These are phyloP conservation scores for Coemansia erecta DNA, from an alignment of 192 early-diverging fungal species.

Conservation along the genomic window DNA sequence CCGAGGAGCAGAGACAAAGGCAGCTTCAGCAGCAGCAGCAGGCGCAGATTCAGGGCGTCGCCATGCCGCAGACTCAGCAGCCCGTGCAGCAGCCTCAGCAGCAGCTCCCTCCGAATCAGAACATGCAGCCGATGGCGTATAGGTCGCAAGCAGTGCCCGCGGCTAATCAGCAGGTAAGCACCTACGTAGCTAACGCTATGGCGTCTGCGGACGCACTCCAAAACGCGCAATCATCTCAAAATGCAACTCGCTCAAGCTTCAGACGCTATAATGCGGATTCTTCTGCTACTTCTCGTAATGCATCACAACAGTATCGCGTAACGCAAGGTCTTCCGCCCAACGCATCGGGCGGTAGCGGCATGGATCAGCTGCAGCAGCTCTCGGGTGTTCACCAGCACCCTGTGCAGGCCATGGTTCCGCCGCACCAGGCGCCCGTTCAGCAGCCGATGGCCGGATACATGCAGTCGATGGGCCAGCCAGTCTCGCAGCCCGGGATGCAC, in stretches of 20 bases:
- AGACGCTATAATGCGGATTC: conserved; percentile 43
- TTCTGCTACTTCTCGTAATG: conserved; percentile 29
- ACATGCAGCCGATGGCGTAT: conserved; percentile 37
- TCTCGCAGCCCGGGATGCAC: conserved; percentile 28
- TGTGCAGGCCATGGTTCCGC: conserved; percentile 26
- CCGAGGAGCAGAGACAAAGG: conserved; percentile 44
- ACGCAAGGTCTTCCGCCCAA: conserved; percentile 45
- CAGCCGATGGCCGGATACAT: conserved; percentile 37
- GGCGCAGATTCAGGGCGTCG: conserved; percentile 10
- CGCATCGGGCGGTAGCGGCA: conserved; percentile 21
- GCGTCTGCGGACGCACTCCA: conserved; percentile 20
- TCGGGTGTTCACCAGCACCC: conserved; percentile 30
- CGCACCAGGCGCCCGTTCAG: conserved; percentile 29
- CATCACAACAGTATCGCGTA: conserved; percentile 46
- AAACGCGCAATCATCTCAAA: conserved; percentile 4
- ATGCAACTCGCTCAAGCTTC: conserved; percentile 41
- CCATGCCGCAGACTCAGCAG: conserved; percentile 11
- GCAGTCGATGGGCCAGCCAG: conserved; percentile 27
- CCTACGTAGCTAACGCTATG: conserved; percentile 24
- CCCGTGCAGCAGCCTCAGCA: conserved; percentile 29
- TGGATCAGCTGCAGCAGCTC: conserved; percentile 39
- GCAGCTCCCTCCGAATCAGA: conserved; percentile 31
- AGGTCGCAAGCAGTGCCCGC: conserved; percentile 42
- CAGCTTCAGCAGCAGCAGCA: conserved; percentile 15
- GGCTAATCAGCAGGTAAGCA: conserved; percentile 52